Evolutionary conservation across 495 filamentous ascomycete species (phyloP), one percentile per base, ranked within the genome.

Genomic region (Aspergillus panamensis): DNA sequence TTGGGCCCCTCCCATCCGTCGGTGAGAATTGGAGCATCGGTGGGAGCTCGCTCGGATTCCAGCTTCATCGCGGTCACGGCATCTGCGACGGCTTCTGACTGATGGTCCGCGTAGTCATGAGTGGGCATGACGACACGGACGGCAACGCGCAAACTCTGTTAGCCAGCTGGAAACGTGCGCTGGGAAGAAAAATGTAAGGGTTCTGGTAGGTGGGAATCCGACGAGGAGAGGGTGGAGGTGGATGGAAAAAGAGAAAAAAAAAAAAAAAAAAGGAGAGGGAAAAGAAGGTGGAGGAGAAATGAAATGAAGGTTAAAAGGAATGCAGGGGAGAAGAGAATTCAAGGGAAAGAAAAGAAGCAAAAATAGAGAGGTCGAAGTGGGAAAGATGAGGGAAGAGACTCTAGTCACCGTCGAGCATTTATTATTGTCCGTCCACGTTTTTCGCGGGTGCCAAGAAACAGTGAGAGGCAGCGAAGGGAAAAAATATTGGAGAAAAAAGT

Each of bases 71-170:
- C 70, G 58, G 63, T 71, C 43, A 77, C 70, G 12, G 69, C 74
- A 63, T 68, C 63, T 31, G 60, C 44, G 60, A 75, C 72, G 29
- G 64, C 59, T 63, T 76, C 74, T 60, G 67, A 55, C 59, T 70
- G 73, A 55, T 56, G 66, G 66, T 77, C 77, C 70, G 73, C 73
- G 68, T 71, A 60, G 72, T 76, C 77, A 69, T 74, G 69, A 68
- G 70, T 57, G 63, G 69, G 72, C 73, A 75, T 79, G 71, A 77
- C 73, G 74, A 75, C 69, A 69, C 70, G 71, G 70, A 74, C 73
- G 64, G 62, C 35, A 57, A 60, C 56, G 65, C 61, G 59, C 62
- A 59, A 53, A 51, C 58, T 62, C 62, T 60, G 48, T 35, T 42
- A 43, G 50, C 55, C 57, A 59, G 59, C 53, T 50, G 43, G 55